Evolutionary conservation across 2,329 filamentous ascomycete genomes (phyloP), one percentile per base, ranked within the genome.

Genomic region (Monascus ruber): DNA sequence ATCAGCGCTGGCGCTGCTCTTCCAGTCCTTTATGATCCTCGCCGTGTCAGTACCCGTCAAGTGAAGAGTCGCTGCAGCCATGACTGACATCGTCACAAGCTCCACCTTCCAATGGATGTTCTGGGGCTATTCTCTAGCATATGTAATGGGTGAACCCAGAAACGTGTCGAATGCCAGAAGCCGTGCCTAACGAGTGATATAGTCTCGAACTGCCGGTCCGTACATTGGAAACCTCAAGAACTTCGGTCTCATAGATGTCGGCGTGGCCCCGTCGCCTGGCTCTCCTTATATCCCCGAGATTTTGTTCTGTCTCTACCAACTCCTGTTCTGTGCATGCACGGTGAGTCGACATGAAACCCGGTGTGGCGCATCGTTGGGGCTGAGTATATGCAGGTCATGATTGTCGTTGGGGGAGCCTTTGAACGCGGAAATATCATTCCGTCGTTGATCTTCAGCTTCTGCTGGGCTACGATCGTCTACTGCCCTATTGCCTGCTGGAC

Each of bases 401-500:
- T 82, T 46, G 72, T 81, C 6, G 71, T 79, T 24, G 78, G 78
- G 27, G 77, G 77, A 35, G 72, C 75, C 2, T 80, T 81, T 42
- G 74, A 77, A 49, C 66, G 74, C 52, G 77, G 77, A n/a, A 71
- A 75, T 24, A 78, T 81, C 51, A 41, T 81, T 17, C 76, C 73
- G 33, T 79, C 76, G 6, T 69, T 83, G 51, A 64, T 83, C 25
- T 84, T 84, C 64, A 78, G 80, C 51, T 82, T 85, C 61, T 69
- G 80, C 58, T 84, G 80, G 79, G 67, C 76, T 10, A 83, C 79
- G 32, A 69, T 83, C 45, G 78, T 84, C 44, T 84, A 85, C 63
- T 79, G 81, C 51, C 79, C 79, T 17, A 74, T 85, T 44, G 81
- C 82, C 35, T 83, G 82, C 63, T 85, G 81, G 74, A 85, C 82